Conservation (phyloP, 768 basidiomycete genomes). For the Tremella yokohamensis region DNA sequence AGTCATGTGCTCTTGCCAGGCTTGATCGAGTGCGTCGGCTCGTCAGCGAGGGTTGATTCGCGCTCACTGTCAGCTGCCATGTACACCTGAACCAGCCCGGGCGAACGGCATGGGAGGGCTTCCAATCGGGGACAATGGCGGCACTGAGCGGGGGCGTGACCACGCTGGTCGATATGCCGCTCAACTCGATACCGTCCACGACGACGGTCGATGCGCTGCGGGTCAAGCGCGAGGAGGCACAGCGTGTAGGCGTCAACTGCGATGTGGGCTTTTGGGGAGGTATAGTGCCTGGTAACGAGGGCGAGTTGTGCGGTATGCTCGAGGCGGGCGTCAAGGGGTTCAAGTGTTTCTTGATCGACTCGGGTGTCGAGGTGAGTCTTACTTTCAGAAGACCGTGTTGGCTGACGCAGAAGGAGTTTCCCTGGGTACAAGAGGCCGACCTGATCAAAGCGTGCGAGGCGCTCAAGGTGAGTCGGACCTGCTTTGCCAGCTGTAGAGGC, state of each 20-base stretch:
- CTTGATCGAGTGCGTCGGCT: conserved; percentile 66
- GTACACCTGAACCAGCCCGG: conserved; percentile 94
- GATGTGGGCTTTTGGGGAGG: conserved; percentile 96
- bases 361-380: conserved; percentile 76
- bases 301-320: conserved; percentile 70
- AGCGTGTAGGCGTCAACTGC: conserved; percentile 54
- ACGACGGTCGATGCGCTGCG: conserved; percentile 75
- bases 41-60: not conserved
- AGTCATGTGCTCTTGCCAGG: conserved; percentile 69
- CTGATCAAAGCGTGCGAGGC: conserved; percentile 67
- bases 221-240: conserved; percentile 67
- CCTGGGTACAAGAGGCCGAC: conserved; percentile 71
- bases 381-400: not conserved
- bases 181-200: conserved; percentile 95
- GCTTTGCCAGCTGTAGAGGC: not conserved
- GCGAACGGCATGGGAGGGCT: conserved; percentile 90
- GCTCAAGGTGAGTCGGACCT: conserved; percentile 60
- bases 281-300: conserved; percentile 82
- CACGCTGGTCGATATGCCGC: conserved; percentile 93
- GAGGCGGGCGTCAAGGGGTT: conserved; percentile 84
- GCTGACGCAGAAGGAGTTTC: conserved; percentile 69
- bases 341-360: conserved; percentile 94
- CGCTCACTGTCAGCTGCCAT: conserved; percentile 51
- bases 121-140: conserved; percentile 82
- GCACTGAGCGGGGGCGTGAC: conserved; percentile 93